Evolutionary conservation across 768 basidiomycete species (phyloP).

Genomic region (Macrolepiota dolichaula): DNA sequence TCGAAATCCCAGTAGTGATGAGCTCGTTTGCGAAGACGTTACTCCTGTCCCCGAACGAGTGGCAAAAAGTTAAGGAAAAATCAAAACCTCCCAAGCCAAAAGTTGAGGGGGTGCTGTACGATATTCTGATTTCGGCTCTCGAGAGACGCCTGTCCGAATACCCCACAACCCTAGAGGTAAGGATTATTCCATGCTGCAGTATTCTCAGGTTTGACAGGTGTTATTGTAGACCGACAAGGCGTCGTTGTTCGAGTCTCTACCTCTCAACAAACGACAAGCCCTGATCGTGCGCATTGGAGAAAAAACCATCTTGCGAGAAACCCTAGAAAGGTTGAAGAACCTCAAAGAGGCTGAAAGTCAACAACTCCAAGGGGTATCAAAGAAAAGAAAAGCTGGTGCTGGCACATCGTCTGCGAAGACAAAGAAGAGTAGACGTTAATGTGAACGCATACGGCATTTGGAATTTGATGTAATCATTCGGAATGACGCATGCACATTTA

Average conservation of each 20-base stretch:
- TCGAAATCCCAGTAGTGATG: slow-evolving; percentile 51
- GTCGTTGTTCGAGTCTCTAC: slow-evolving; percentile 31
- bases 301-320: slow-evolving; percentile 56
- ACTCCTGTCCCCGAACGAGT: slow-evolving; percentile 51
- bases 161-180: slow-evolving; percentile 55
- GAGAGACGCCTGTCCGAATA: slow-evolving; percentile 51
- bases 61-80: slow-evolving; percentile 56
- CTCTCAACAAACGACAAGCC: slow-evolving; percentile 55
- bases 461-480: too few species aligned
- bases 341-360: not conserved
- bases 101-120: slow-evolving; percentile 43
- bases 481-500: too few species aligned
- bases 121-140: slow-evolving; percentile 47
- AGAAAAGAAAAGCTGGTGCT: slow-evolving; percentile 11
- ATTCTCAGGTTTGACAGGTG: not conserved
- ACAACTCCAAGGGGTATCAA: not conserved
- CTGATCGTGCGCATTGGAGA: slow-evolving; percentile 76
- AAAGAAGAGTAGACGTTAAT: slow-evolving; percentile 10
- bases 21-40: slow-evolving; percentile 67
- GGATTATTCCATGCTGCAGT: slow-evolving; percentile 19
- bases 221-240: slow-evolving; percentile 46
- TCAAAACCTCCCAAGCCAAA: slow-evolving; percentile 75
- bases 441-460: too few species aligned
- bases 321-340: slow-evolving; percentile 20
- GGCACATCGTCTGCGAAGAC: slow-evolving; percentile 4